Evolutionary conservation across 306 rosid genomes (phyloP), one percentile per base, ranked within the genome.

Genomic region (Trifolium repens): DNA sequence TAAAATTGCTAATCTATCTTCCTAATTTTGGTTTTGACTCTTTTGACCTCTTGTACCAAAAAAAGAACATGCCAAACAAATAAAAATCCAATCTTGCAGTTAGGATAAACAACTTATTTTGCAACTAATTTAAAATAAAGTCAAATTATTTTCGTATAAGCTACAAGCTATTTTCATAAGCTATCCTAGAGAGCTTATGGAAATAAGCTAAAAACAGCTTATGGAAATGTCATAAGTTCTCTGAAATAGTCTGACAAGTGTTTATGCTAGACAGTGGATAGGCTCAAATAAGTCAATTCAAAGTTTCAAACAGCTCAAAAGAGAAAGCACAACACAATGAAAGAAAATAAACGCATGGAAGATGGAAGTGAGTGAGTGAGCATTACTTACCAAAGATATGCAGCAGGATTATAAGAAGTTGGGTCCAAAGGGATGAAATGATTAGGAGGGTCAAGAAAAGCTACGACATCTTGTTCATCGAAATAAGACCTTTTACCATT

Each of bases 401-500:
- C 88, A 57, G 98, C 91, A 39, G 96, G 94, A 76, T 93, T 93
- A 63, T 89, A 93, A 57, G 94, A 89, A 87, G 78, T 50, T 3
- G 86, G 77, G 57, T 89, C 86, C 52, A 93, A 75, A 64, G 98
- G 98, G 34, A 89, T 87, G 40, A 93, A 85, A 12, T 83, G 85
- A 81, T 83, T 89, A 0, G 96, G 97, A 58, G 97, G 96, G 77
- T 91, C 92, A 69, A 93, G 88, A 87, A 93, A 89, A 1, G 96
- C 76, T 16, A 84, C 83, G 0, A 93, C 84, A 60, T 93, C 98
- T 58, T 83, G 92, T 75, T 93, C 98, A 75, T 91, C 97, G 53
- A 89, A 73, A 78, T 84, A 93, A 58, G 50, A 84, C 80, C 70
- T 89, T 69, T 72, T 78, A 55, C 97, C 96, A 62, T 19, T 81